phyloP scores from a whole-genome alignment of 345 rosid genomes.

The Mangifera indica region DNA sequence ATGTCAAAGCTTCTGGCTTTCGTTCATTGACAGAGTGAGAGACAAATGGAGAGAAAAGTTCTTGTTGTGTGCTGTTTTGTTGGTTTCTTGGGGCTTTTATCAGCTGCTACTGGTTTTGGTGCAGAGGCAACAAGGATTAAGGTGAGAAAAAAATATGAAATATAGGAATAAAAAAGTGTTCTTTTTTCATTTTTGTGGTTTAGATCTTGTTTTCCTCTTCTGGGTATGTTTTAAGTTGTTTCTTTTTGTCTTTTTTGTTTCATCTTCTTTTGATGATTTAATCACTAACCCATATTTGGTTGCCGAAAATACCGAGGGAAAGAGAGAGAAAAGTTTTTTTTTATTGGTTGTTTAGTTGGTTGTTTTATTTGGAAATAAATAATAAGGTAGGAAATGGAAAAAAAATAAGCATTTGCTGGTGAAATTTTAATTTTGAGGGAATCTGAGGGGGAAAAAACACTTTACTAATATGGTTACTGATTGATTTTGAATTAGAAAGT shows the following conservation, averaged over 20 bases:
- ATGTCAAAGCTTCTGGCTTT: neutral
- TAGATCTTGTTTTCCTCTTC: conserved; percentile 4
- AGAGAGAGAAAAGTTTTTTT: neutral
- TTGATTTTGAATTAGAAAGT: neutral
- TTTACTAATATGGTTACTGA: neutral
- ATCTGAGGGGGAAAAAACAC: neutral
- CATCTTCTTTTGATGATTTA: neutral
- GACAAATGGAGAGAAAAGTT: conserved; percentile 64
- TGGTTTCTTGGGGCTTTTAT: conserved; percentile 61
- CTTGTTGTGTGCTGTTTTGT: conserved; percentile 50
- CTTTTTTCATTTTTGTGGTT: neutral
- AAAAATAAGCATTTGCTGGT: neutral
- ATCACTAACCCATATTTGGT: neutral
- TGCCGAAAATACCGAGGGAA: neutral
- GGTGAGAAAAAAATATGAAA: conserved; percentile 48
- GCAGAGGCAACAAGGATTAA: conserved; percentile 90
- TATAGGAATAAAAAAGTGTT: neutral
- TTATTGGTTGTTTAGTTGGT: neutral
- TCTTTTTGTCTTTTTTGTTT: neutral
- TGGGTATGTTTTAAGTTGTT: neutral
- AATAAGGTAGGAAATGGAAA: too few species aligned
- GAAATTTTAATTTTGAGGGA: neutral
- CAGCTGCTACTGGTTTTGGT: conserved; percentile 81
- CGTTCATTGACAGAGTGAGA: neutral
- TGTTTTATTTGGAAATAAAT: neutral